Conservation (phyloP, 768 basidiomycete genomes). For the Lactarius hengduanensis region DNA sequence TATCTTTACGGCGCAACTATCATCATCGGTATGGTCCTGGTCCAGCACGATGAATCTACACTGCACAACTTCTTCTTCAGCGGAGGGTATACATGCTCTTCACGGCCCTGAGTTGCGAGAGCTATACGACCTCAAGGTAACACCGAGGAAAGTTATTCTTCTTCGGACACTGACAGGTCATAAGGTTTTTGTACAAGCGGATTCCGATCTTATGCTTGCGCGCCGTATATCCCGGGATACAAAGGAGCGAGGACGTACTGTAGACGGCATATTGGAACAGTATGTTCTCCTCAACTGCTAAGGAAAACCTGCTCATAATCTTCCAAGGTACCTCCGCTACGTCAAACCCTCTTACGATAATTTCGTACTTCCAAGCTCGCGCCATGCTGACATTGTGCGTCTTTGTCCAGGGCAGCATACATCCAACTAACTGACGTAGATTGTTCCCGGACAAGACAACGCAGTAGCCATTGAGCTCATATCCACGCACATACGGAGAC, state of each 20-base stretch:
- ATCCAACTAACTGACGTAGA: slow-evolving; percentile 46
- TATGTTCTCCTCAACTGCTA: slow-evolving; percentile 36
- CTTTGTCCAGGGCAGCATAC: not conserved
- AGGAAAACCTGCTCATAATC: not conserved
- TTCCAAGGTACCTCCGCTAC: slow-evolving; percentile 77
- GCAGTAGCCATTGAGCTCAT: slow-evolving; percentile 91
- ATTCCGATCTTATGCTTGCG: slow-evolving; percentile 96
- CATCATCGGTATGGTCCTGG: slow-evolving; percentile 63
- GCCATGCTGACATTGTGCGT: slow-evolving; percentile 83
- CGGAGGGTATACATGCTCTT: slow-evolving; percentile 91
- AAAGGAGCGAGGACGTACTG: slow-evolving; percentile 79
- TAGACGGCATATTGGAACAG: slow-evolving; percentile 90
- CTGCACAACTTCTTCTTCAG: slow-evolving; percentile 36
- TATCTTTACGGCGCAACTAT: slow-evolving; percentile 93
- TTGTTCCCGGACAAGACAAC: slow-evolving; percentile 94
- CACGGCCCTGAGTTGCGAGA: slow-evolving; percentile 74
- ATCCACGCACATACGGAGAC: slow-evolving; percentile 81
- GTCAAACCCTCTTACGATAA: slow-evolving; percentile 96
- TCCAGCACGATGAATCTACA: not conserved
- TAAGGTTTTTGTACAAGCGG: slow-evolving; percentile 87
- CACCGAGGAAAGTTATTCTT: not conserved
- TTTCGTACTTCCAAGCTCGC: slow-evolving; percentile 85
- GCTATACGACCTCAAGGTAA: slow-evolving; percentile 89
- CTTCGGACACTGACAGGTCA: not conserved
- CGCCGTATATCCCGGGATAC: slow-evolving; percentile 87